Evolutionary conservation across 2,329 filamentous ascomycete genomes (phyloP), one percentile per base, ranked within the genome.

Genomic region (Zymoseptoria pseudotritici): DNA sequence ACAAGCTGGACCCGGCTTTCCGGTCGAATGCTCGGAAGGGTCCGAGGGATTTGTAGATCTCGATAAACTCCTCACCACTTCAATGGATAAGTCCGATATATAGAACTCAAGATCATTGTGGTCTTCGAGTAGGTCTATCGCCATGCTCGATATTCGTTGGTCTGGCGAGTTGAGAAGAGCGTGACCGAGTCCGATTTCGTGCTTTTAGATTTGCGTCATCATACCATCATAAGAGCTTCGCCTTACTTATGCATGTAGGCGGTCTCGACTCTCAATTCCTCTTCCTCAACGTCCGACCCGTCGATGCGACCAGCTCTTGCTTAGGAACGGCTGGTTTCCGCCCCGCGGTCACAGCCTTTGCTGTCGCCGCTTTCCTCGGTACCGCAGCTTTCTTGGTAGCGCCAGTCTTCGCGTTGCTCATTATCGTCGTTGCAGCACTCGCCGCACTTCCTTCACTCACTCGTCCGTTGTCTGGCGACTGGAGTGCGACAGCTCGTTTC

Each of bases 391-490:
- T 65, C 29, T 56, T 63, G 5, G 61, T 56, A n/a, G 71, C 63
- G 4, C 76, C 71, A 26, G 75, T 70, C 19, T 77, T 71, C 71
- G 83, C 87, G 72, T 82, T 69, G 2, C 59, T 69, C 36, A 87
- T 79, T 21, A 88, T 84, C 0, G 87, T 89, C 7, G 83, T 82
- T 13, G 82, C 72, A 20, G 71, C 82, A 72, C 86, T 89, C 4
- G 76, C 79, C 69, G 85, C 85, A 70, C 86, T 88, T 58, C 77
- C 79, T 65, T 76, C 80, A 67, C 86, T 89, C 19, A 62, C 69
- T 57, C 67, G 63, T n/a, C 64, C 66, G 49, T 69, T 69, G 55
- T 53, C 52, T 10, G 52, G 19, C 36, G 36, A 46, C 13, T 13
- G 11, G 17, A 17, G 36, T 46, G 36, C 36, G 36, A 46, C 61